Conservation (phyloP, 23 red algal genomes). For the Gracilaria vermiculophylla region DNA sequence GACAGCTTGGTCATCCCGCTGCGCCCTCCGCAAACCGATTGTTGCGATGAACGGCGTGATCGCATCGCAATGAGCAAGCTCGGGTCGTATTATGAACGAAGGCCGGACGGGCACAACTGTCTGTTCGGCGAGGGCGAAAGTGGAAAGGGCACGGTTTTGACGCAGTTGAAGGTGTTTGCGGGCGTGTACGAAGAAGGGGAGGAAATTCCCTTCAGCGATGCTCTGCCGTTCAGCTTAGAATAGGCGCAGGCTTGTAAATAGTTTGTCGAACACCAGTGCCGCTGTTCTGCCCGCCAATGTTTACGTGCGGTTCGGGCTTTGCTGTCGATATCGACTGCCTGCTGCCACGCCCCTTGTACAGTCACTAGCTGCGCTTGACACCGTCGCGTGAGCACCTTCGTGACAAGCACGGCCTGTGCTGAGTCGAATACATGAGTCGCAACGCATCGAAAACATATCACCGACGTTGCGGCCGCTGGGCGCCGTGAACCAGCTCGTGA, state of each 20-base stretch:
- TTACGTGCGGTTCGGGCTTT: too few relatives aligned
- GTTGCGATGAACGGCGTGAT: conserved; percentile 28
- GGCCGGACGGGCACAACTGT: conserved; percentile 49
- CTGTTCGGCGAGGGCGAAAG: conserved; percentile 68
- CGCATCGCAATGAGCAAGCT: conserved; percentile 70
- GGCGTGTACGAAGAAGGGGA: conserved; percentile 74
- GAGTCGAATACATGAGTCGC: too few relatives aligned
- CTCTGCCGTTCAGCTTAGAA: conserved; percentile 71
- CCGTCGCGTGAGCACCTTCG: too few relatives aligned
- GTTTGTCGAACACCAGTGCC: too few relatives aligned
- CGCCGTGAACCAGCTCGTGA: too few relatives aligned
- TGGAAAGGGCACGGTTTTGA: conserved; percentile 31
- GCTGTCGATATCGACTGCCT: too few relatives aligned
- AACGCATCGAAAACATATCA: too few relatives aligned
- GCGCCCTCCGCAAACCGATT: conserved; percentile 20
- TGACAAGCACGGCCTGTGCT: too few relatives aligned
- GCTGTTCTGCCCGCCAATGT: too few relatives aligned
- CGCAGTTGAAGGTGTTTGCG: conserved; percentile 46
- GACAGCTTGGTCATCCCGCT: conserved; percentile 70
- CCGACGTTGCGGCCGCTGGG: too few relatives aligned
- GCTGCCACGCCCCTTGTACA: too few relatives aligned
- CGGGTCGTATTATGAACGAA: conserved; percentile 70
- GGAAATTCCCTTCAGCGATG: conserved; percentile 82
- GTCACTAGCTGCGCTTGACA: too few relatives aligned
- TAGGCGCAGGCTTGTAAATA: conserved; percentile 21